Percentiles rank a stretch among this genome's conserved stretches.
Evolutionary conservation across 1,284 basidiomycete species (phyloP).

Genomic region (Athelia psychrophila): DNA sequence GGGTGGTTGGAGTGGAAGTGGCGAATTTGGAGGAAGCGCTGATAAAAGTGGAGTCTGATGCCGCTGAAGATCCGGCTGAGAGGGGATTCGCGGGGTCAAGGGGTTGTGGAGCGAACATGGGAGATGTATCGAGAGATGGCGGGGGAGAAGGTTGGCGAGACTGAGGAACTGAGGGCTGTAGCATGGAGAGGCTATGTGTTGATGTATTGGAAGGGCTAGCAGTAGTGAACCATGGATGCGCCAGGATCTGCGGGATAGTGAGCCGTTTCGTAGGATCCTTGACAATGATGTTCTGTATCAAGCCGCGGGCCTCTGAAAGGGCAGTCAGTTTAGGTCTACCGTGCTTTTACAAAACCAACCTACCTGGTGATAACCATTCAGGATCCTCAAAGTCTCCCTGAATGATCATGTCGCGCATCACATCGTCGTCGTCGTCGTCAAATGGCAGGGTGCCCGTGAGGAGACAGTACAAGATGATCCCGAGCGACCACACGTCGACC

Average conservation of each 20-base stretch:
- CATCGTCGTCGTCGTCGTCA: conserved; percentile 91
- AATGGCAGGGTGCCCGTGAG: conserved; percentile 95
- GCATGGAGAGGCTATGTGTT: conserved; percentile 5
- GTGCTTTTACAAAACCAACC: conserved; percentile 9
- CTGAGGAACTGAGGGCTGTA: conserved; percentile 17
- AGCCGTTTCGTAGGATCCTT: conserved; percentile 77
- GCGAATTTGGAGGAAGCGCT: conserved; percentile 51
- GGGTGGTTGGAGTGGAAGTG: conserved; percentile 54
- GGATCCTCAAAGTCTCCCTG: conserved; percentile 91
- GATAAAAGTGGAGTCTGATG: conserved; percentile 51
- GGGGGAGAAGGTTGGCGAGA: conserved; percentile 22
- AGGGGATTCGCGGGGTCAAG: conserved; percentile 33
- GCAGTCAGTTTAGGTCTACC: conserved; percentile 7
- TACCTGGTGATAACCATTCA: conserved; percentile 86
- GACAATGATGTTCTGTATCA: conserved; percentile 80
- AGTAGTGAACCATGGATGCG: conserved; percentile 90
- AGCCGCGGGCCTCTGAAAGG: conserved; percentile 77
- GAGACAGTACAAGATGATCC: conserved; percentile 93
- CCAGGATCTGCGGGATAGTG: conserved; percentile 83
- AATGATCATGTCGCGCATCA: conserved; percentile 89
- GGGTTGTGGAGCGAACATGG: conserved; percentile 32
- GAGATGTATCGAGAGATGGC: conserved; percentile 19
- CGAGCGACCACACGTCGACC: conserved; percentile 97
- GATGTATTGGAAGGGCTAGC: conserved; percentile 33
- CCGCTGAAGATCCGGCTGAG: conserved; percentile 27